Base-by-base conservation (phyloP, 1,284 basidiomycete genomes). In the Fistulinella cinereoalba region DNA sequence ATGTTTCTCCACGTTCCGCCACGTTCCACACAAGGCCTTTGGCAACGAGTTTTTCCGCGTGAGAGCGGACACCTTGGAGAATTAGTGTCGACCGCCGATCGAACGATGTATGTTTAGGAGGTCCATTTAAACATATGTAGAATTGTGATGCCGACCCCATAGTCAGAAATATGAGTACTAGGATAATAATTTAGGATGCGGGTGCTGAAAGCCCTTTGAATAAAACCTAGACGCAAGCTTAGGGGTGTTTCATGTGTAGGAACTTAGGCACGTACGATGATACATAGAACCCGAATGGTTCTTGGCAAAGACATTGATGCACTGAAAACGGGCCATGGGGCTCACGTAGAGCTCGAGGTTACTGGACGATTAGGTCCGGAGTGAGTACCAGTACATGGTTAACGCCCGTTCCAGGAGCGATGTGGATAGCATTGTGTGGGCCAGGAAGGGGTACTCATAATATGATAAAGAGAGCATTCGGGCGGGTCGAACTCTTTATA, bases 71-170 rank as follows among this genome's bases (percentile, higher is more conserved):
- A 4, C 88, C 90, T 62, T 87, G 81, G 22, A 97, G 76, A 24
- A 97, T 81, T 36, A 96, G 78, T 0, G 93, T 96, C 5, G 88
- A 87, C 29, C 84, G 79, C 27, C 93, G 77, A 62, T 95, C 94
- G 58, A 97, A 83, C 47, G 74, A 76, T n/a, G 61, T 61, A 57
- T 96, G 77, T 46, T 83, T 71, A 22, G 71, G 74, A 4, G 91
- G 91, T 61, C 94, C 91, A 54, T 69, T 97, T 98, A 67, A 92
- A 96, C 78, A 99, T 86, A 69, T 99, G 96, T 9, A 99, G 83
- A 52, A 99, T 83, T n/a, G 88, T 91, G 65, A 98, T 97, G 19
- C 95, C 94, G 15, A 91, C 71, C 58, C 82, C 51, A 93, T 94
- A 53, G 88, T 83, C 55, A 92, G 70, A 75, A 98, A 98, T 16